Evolutionary conservation across 768 basidiomycete genomes (phyloP).

Genomic region (Suillus ampliporus): DNA sequence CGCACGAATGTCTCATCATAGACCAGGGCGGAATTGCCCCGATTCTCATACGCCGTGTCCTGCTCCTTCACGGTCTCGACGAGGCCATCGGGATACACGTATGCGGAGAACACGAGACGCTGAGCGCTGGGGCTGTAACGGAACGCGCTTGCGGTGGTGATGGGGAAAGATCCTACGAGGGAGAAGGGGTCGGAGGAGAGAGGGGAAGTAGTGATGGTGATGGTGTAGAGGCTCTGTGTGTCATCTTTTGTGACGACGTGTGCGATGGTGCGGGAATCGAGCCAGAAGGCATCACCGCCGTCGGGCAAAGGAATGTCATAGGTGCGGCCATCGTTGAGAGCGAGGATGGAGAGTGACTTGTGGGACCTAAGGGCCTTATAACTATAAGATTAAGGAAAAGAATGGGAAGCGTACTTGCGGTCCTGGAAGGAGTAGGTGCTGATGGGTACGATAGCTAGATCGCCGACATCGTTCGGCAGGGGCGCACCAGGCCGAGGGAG

Average conservation of each 20-base stretch:
- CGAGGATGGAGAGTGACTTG: constrained; percentile 68
- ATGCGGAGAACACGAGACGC: constrained; percentile 82
- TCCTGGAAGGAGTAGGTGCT: constrained; percentile 75
- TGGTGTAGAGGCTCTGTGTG: constrained; percentile 61
- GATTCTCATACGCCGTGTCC: constrained; percentile 73
- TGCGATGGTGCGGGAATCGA: constrained; percentile 68
- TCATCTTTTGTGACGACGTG: constrained; percentile 63
- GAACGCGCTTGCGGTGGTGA: constrained; percentile 73
- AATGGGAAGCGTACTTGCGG: constrained; percentile 60
- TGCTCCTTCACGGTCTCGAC: constrained; percentile 69
- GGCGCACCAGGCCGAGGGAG: constrained; percentile 71
- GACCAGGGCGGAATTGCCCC: constrained; percentile 74
- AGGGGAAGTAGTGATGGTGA: constrained; percentile 52
- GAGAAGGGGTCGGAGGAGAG: constrained; percentile 43
- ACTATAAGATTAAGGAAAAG: not conserved
- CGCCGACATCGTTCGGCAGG: constrained; percentile 69
- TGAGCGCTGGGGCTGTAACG: constrained; percentile 60
- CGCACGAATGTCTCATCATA: constrained; percentile 72
- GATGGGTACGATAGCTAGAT: constrained; percentile 68
- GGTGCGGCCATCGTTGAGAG: constrained; percentile 58
- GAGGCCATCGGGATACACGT: constrained; percentile 78
- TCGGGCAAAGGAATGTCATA: constrained; percentile 64
- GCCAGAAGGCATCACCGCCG: constrained; percentile 83
- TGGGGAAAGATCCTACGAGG: constrained; percentile 70
- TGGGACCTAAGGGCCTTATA: constrained; percentile 55